A percentile compares a stretch with the other conserved stretches of the same genome.
These are phyloP conservation scores for Wickerhamiella galacta DNA, from an alignment of 805 yeast species.

Conservation along the genomic window DNA sequence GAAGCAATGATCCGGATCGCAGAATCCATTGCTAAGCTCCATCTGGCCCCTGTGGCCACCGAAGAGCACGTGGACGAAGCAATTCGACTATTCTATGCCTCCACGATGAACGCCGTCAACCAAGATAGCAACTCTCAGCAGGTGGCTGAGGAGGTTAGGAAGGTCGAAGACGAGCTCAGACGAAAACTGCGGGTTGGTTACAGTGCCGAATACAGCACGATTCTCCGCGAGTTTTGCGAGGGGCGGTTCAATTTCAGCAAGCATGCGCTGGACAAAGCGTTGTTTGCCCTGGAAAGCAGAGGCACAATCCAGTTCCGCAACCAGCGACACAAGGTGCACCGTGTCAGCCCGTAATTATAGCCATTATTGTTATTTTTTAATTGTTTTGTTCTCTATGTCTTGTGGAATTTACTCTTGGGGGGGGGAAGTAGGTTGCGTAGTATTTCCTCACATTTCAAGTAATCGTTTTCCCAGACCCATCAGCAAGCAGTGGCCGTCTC, in stretches of 20 bases:
- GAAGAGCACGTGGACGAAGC: conserved; percentile 93
- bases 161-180: conserved; percentile 69
- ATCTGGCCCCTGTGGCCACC: conserved; percentile 65
- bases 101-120: conserved; percentile 90
- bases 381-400: too few relatives aligned
- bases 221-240: conserved; percentile 51
- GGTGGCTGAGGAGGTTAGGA: conserved; percentile 46
- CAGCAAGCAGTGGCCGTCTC: too few relatives aligned
- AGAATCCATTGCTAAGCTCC: conserved; percentile 80
- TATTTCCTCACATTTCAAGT: too few relatives aligned
- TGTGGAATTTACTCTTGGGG: too few relatives aligned
- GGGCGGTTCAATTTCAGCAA: conserved; percentile 32
- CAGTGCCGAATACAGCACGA: conserved; percentile 75
- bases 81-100: conserved; percentile 81
- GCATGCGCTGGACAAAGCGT: conserved; percentile 50
- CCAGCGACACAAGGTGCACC: conserved; percentile 66
- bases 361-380: not conserved
- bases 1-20: conserved; percentile 95
- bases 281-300: conserved; percentile 52
- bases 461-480: too few relatives aligned
- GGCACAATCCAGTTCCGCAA: conserved; percentile 79
- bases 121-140: conserved; percentile 31
- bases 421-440: too few relatives aligned
- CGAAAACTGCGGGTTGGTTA: conserved; percentile 91
- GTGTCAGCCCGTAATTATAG: conserved; percentile 49